Evolutionary conservation across 164 flowering plant genomes (phyloP).

Genomic region (Buxus sempervirens): DNA sequence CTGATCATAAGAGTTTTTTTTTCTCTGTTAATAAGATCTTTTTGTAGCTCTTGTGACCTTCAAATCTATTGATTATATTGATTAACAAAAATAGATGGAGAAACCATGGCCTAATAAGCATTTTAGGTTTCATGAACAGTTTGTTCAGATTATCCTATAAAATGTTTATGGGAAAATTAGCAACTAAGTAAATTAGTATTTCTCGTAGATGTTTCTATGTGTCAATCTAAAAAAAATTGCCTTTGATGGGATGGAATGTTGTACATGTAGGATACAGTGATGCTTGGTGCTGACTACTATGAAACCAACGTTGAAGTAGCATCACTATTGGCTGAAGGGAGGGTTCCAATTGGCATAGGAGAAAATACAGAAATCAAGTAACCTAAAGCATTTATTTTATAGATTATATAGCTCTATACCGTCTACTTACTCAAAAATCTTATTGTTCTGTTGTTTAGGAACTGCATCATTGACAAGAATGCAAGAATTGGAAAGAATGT

Average conservation of each 20-base stretch:
- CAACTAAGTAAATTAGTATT: not conserved
- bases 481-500: constrained; percentile 90
- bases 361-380: constrained; percentile 83
- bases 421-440: constrained; percentile 9
- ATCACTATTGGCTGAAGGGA: constrained; percentile 71
- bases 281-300: constrained; percentile 95
- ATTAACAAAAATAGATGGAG: no score
- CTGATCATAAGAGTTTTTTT: no score
- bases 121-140: not conserved
- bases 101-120: not conserved
- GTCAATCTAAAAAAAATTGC: not conserved
- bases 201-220: not conserved
- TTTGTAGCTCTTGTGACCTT: no score
- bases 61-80: no score
- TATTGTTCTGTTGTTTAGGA: constrained; percentile 33
- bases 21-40: no score
- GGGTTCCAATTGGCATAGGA: constrained; percentile 89
- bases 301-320: constrained; percentile 74
- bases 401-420: no score
- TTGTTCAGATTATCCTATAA: not conserved
- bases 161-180: not conserved
- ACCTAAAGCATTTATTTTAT: not conserved
- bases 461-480: constrained; percentile 91
- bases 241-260: not conserved
- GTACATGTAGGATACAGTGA: constrained; percentile 77